These are phyloP conservation scores for Nidularia pulvinata DNA, from an alignment of 768 basidiomycete genomes.

Conservation along the genomic window DNA sequence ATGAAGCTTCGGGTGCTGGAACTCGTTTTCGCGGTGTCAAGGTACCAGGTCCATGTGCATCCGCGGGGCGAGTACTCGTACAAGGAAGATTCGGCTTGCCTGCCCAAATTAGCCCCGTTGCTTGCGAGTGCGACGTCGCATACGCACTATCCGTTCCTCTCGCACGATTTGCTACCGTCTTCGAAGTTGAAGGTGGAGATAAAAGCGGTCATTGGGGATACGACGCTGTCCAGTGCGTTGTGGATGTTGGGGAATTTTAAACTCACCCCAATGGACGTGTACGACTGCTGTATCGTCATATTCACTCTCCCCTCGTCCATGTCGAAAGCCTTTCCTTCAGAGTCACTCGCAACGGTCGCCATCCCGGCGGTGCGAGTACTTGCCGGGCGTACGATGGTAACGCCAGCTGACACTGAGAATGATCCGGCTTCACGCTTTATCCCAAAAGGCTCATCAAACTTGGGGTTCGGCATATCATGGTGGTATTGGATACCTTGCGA, in stretches of 20 bases:
- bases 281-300: slow-evolving; percentile 21
- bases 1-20: slow-evolving; percentile 1
- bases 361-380: slow-evolving; percentile 14
- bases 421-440: neutral
- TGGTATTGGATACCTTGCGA: slow-evolving; percentile 21
- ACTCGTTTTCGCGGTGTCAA: neutral
- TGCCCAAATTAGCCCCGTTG: neutral
- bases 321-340: neutral
- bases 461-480: slow-evolving; percentile 12
- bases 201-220: slow-evolving; percentile 19
- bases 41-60: neutral
- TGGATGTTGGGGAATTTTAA: slow-evolving; percentile 15
- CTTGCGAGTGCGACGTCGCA: neutral
- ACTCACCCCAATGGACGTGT: slow-evolving; percentile 16
- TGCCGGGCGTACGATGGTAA: slow-evolving; percentile 1
- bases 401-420: neutral
- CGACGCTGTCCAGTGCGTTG: slow-evolving; percentile 13
- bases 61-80: neutral
- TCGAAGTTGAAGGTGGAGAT: slow-evolving; percentile 7
- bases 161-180: neutral
- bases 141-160: neutral
- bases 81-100: neutral
- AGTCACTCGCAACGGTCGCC: slow-evolving; percentile 1
- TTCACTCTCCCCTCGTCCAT: slow-evolving; percentile 4
- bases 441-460: slow-evolving; percentile 16